Percentiles rank a stretch among this genome's conserved stretches.
Evolutionary conservation across 2,329 filamentous ascomycete genomes (phyloP).

Genomic region (Monosporascus ibericus): DNA sequence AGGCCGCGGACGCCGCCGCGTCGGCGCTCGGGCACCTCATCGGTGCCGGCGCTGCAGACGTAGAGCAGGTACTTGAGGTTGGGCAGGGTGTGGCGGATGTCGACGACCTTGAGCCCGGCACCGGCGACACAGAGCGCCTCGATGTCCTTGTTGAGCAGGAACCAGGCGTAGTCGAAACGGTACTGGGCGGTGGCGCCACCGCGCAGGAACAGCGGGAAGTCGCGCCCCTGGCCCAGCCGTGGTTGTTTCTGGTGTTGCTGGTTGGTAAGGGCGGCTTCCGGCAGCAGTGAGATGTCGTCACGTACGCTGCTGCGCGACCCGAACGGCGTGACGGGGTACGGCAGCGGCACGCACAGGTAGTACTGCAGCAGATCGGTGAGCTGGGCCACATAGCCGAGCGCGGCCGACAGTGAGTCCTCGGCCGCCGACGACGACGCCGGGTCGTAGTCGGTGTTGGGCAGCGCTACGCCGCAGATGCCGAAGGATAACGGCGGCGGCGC

Average conservation of each 20-base stretch:
- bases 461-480: constrained; percentile 68
- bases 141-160: constrained; percentile 93
- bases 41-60: constrained; percentile 73
- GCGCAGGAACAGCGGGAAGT: constrained; percentile 72
- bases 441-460: constrained; percentile 78
- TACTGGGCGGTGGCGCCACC: constrained; percentile 67
- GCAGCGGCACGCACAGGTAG: constrained; percentile 72
- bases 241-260: background rate
- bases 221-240: constrained; percentile 37
- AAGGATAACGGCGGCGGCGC: constrained; percentile 65
- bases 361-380: constrained; percentile 71
- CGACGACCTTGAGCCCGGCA: constrained; percentile 72
- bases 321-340: constrained; percentile 69
- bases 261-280: constrained; percentile 22
- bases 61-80: constrained; percentile 93
- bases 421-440: constrained; percentile 37
- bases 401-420: constrained; percentile 72
- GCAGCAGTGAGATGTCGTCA: constrained; percentile 51
- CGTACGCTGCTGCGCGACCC: constrained; percentile 65
- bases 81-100: constrained; percentile 85
- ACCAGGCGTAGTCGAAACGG: constrained; percentile 93
- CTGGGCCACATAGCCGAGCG: constrained; percentile 73
- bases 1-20: constrained; percentile 55
- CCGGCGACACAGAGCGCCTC: constrained; percentile 55
- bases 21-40: constrained; percentile 56